Evolutionary conservation across 805 yeast genomes (phyloP).

Genomic region (Starmera quercuum): DNA sequence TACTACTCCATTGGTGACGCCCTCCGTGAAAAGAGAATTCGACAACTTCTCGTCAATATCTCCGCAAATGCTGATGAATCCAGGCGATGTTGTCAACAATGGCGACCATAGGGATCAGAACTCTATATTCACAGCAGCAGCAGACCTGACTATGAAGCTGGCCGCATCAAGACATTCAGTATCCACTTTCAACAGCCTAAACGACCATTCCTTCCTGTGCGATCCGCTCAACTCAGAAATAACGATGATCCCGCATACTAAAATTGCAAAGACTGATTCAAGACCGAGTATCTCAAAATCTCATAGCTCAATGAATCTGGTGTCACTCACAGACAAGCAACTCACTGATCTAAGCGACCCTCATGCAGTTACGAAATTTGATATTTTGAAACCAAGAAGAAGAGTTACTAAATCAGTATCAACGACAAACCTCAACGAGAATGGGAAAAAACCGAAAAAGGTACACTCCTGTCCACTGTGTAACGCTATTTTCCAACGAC

Average conservation of each 20-base stretch:
- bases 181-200: slow-evolving; percentile 12
- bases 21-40: slow-evolving; percentile 6
- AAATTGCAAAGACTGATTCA: neutral
- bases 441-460: slow-evolving; percentile 38
- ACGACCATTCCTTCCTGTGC: neutral
- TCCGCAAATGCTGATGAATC: slow-evolving; percentile 15
- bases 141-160: slow-evolving; percentile 21
- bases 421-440: slow-evolving; percentile 9
- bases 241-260: neutral
- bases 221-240: neutral
- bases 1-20: slow-evolving; percentile 18
- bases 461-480: slow-evolving; percentile 60
- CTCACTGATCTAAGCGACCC: slow-evolving; percentile 2
- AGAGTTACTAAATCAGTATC: slow-evolving; percentile 13
- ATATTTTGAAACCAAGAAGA: slow-evolving; percentile 18
- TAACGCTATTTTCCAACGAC: slow-evolving; percentile 54
- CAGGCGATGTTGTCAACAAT: slow-evolving; percentile 1
- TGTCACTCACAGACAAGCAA: slow-evolving; percentile 21
- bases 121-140: slow-evolving; percentile 18
- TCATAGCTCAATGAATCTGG: slow-evolving; percentile 44
- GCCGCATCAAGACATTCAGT: slow-evolving; percentile 2
- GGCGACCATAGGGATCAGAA: slow-evolving; percentile 2
- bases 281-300: slow-evolving; percentile 25
- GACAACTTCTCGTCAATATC: slow-evolving; percentile 12
- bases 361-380: slow-evolving; percentile 13